Evolutionary conservation across 805 yeast species (phyloP), one percentile per base, ranked within the genome.

Genomic region (Pichia cabralensis): DNA sequence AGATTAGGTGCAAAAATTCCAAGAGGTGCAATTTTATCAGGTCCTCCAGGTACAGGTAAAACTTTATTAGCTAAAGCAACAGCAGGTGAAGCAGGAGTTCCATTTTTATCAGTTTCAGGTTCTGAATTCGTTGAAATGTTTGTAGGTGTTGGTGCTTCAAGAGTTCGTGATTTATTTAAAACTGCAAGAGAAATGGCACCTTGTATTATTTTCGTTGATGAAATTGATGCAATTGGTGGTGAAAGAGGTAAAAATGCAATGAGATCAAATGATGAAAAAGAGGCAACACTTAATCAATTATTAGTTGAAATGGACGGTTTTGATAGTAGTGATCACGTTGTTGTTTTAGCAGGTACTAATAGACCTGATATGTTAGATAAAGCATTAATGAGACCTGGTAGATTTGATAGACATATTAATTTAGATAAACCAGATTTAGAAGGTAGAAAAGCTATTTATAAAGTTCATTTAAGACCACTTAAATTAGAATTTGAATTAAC

Each of bases 41-140:
- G 96, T 45, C 94, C 95, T 13, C 96, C 96, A 28, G 96, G 96
- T 65, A 86, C 96, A 3, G 96, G 96, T 74, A 86, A 86, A 58
- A 86, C 96, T 0, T 61, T 86, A 43, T 62, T 86, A 37, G 96
- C 96, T 17, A 85, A 82, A 56, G 96, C 96, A 10, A 86, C 96
- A 18, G 96, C 96, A 3, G 96, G 96, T 47, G 96, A 86, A 56
- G 95, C 96, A 2, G 92, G 84, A 33, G 96, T 86, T 33, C 95
- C 96, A 18, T 86, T 86, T 56, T 76, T 76, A 44, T 78, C 92
- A 16, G 95, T 86, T 6, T 80, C 94, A 2, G 96, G 95, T 48
- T 84, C 95, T 11, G 96, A 86, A 55, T 86, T 86, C 47, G 94
- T 85, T n/a, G 95, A 86, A 58, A 86, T 86, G 95, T 86, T 83